A percentile compares a stretch with the other conserved stretches of the same genome.
Conservation (phyloP, 208 protist genomes). For the Trypanosoma lewisi region DNA sequence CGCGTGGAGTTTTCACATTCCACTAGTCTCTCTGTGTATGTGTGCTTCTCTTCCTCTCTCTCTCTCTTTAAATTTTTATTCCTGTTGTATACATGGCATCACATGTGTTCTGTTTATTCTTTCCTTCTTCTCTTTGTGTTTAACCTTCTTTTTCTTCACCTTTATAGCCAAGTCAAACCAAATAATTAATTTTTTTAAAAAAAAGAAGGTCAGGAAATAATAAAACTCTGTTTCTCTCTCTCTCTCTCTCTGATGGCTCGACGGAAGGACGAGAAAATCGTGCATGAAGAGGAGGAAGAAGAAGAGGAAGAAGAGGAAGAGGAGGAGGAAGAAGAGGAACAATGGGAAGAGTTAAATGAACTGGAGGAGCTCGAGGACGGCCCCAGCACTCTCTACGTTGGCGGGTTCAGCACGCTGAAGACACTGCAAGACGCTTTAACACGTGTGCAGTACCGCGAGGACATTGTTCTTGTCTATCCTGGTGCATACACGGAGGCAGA, state of each 20-base stretch:
- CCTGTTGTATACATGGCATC: too few species aligned
- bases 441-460: slow-evolving; percentile 55
- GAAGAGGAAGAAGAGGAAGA: slow-evolving; percentile 78
- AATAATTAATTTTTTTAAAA: not conserved
- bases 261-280: slow-evolving; percentile 27
- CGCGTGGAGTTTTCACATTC: too few species aligned
- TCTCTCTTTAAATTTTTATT: too few species aligned
- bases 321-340: slow-evolving; percentile 65
- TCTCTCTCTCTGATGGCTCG: slow-evolving; percentile 41
- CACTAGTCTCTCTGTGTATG: too few species aligned
- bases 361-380: slow-evolving; percentile 63
- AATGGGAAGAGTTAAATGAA: slow-evolving; percentile 62
- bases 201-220: not conserved
- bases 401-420: slow-evolving; percentile 63
- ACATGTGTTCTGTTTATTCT: not conserved
- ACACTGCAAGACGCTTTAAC: slow-evolving; percentile 50
- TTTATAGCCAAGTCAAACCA: too few species aligned
- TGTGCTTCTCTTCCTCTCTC: too few species aligned
- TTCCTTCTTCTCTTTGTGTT: not conserved
- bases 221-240: too few species aligned
- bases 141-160: slow-evolving; percentile 2
- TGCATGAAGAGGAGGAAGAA: slow-evolving; percentile 51
- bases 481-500: slow-evolving; percentile 45
- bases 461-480: slow-evolving; percentile 73
- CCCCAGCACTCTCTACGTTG: slow-evolving; percentile 75